These are phyloP conservation scores for Begonia fuchsioides DNA, from an alignment of 306 rosid genomes.

Conservation along the genomic window DNA sequence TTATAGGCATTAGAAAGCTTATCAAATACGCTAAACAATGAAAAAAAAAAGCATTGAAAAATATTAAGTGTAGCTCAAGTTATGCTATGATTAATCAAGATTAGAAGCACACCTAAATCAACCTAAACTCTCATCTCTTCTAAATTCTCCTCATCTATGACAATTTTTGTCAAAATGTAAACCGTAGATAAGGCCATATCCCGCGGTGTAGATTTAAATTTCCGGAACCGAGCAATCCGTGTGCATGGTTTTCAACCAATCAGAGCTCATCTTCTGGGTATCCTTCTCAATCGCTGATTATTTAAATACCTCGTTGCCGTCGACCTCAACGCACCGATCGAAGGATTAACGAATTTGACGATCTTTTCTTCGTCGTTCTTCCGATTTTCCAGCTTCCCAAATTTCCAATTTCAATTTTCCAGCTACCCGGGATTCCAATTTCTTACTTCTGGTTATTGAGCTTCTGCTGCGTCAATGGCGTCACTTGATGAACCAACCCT, in stretches of 20 bases:
- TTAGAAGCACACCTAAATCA: conserved; percentile 57
- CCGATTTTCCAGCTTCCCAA: too few species aligned
- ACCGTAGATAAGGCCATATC: conserved; percentile 47
- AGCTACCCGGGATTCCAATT: too few species aligned
- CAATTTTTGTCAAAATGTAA: conserved; percentile 3
- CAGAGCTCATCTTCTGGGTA: conserved; percentile 21
- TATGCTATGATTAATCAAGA: conserved; percentile 28
- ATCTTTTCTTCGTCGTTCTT: conserved; percentile 4
- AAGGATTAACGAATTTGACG: conserved; percentile 12
- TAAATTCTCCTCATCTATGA: conserved; percentile 9
- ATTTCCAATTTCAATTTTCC: neutral
- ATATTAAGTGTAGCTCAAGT: conserved; percentile 2
- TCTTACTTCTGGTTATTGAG: conserved; percentile 2
- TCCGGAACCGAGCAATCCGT: conserved; percentile 29
- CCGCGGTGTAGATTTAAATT: conserved; percentile 44
- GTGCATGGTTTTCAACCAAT: conserved; percentile 39
- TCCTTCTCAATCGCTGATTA: conserved; percentile 34
- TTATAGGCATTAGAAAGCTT: conserved; percentile 37
- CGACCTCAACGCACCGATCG: conserved; percentile 26
- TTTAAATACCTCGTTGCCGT: conserved; percentile 40
- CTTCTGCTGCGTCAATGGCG: conserved; percentile 23
- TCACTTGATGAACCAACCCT: conserved; percentile 36
- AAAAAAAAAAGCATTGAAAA: conserved; percentile 16
- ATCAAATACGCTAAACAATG: conserved; percentile 22
- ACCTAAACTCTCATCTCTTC: conserved; percentile 1